Evolutionary conservation across 139 green algal genomes (phyloP), one percentile per base, ranked within the genome.

Genomic region (Pseudopediastrum boryanum): DNA sequence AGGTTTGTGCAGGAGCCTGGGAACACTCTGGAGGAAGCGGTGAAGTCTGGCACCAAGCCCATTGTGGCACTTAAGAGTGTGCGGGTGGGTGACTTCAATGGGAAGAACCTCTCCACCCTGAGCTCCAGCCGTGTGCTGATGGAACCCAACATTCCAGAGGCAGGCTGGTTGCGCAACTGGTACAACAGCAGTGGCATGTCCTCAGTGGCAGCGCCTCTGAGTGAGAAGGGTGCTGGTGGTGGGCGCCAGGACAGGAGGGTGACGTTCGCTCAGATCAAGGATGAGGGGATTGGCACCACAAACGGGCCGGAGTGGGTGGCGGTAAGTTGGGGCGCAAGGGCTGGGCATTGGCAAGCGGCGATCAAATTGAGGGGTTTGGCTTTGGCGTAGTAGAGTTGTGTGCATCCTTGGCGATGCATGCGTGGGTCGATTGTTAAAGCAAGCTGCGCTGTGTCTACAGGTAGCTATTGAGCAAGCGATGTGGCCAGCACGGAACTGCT

Each of bases 81-180:
- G 0, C 83, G 93, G 3, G 87, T 99, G 9, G 96, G 96, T 0
- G 95, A 99, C 69, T 99, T 95, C 88, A 96, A 96, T 71, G 96
- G 96, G 71, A 95, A 93, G 72, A 97, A 83, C 36, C 82, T 99
- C 41, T 89, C 84, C 70, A 95, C 93, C 4, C 48, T 95, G 33
- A 81, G 69, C 56, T 90, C 83, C 36, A 93, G 82, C 41, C 62
- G 58, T 0, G 48, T 99, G 8, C 25, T 86, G 21, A 61, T 98
- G 2, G 87, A 98, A 65, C 93, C 93, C 1, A 84, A 94, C 63
- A 50, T 93, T 19, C 86, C 86, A 0, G 88, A 94, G 58, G 88
- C 91, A 1, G 46, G 76, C 16, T 13, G 77, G 8, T 78, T 97
- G 62, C 68, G 83, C 2, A 27, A 80, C 61, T 95, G 89, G 91